These are phyloP conservation scores for Orbilia brochopaga DNA, from an alignment of 2,329 filamentous ascomycete genomes.

Conservation along the genomic window DNA sequence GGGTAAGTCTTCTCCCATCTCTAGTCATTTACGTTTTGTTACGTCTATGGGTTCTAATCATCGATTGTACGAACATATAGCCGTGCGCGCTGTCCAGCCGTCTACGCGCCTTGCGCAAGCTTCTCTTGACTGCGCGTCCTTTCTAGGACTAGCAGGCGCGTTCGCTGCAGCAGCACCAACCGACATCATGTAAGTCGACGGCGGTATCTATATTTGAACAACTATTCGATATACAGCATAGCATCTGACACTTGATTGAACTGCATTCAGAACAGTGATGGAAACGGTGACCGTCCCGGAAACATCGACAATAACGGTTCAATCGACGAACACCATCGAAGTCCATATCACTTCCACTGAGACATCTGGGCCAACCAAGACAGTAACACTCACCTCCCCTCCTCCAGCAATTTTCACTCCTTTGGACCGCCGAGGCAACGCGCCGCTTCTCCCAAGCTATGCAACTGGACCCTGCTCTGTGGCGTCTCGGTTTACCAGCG, in stretches of 20 bases:
- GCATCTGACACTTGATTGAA: not conserved
- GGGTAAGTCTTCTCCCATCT: slow-evolving; percentile 1
- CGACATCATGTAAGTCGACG: not conserved
- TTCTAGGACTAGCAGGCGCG: not conserved
- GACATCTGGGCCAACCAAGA: slow-evolving; percentile 32
- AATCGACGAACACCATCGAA: not conserved
- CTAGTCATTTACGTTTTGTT: not conserved
- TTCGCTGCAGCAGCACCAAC: not conserved
- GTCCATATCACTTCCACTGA: not conserved
- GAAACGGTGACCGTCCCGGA: slow-evolving; percentile 5
- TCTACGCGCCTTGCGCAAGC: slow-evolving; percentile 13
- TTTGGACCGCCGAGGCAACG: not conserved
- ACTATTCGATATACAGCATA: too few relatives aligned
- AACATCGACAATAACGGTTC: slow-evolving; percentile 4
- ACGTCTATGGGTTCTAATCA: too few relatives aligned
- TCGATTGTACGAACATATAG: not conserved
- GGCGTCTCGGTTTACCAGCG: slow-evolving; percentile 53
- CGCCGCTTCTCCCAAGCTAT: slow-evolving; percentile 52
- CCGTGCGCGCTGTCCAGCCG: slow-evolving; percentile 3
- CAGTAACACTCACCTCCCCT: not conserved
- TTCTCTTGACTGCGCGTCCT: slow-evolving; percentile 6
- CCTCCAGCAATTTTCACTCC: too few relatives aligned
- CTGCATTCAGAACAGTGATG: not conserved
- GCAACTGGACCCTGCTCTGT: slow-evolving; percentile 54
- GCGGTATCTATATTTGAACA: not conserved